Conservation (phyloP, 805 yeast species). For the Candida golubevii region DNA sequence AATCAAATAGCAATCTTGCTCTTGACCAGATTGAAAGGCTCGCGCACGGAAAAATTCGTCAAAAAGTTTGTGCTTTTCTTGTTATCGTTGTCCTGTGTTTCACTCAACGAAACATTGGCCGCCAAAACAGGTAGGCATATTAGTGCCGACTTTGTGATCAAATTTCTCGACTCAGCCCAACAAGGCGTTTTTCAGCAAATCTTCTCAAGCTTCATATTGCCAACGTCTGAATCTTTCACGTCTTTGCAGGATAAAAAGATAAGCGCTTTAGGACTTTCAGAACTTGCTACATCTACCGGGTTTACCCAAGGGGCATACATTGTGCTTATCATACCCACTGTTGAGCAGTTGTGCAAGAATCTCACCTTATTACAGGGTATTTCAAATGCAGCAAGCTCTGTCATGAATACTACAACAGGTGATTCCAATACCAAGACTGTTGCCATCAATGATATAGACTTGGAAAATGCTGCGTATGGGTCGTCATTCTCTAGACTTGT, state of each 20-base stretch:
- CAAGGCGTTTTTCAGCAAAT: constrained; percentile 51
- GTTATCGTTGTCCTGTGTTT: constrained; percentile 45
- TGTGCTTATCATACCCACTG: constrained; percentile 23
- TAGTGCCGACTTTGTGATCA: constrained; percentile 48
- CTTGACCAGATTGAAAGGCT: constrained; percentile 72
- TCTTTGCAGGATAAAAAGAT: constrained; percentile 55
- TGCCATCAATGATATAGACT: constrained; percentile 45
- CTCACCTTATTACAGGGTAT: constrained; percentile 27
- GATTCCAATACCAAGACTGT: constrained; percentile 21
- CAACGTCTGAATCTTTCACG: constrained; percentile 46
- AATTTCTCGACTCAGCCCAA: constrained; percentile 72
- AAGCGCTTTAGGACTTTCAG: constrained; percentile 46
- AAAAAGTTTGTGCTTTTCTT: constrained; percentile 66
- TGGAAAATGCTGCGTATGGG: constrained; percentile 75
- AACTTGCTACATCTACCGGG: constrained; percentile 31
- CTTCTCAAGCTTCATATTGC: constrained; percentile 44
- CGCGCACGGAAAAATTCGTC: constrained; percentile 78
- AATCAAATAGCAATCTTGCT: constrained; percentile 73
- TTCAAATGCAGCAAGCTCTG: constrained; percentile 15
- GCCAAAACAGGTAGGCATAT: constrained; percentile 33
- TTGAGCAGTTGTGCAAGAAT: constrained; percentile 31
- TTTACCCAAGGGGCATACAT: constrained; percentile 20
- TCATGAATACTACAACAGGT: constrained; percentile 15
- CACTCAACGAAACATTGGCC: constrained; percentile 20
- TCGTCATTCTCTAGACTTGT: constrained; percentile 74